Conservation (phyloP, 768 basidiomycete genomes). For the Suillus hirtellus region DNA sequence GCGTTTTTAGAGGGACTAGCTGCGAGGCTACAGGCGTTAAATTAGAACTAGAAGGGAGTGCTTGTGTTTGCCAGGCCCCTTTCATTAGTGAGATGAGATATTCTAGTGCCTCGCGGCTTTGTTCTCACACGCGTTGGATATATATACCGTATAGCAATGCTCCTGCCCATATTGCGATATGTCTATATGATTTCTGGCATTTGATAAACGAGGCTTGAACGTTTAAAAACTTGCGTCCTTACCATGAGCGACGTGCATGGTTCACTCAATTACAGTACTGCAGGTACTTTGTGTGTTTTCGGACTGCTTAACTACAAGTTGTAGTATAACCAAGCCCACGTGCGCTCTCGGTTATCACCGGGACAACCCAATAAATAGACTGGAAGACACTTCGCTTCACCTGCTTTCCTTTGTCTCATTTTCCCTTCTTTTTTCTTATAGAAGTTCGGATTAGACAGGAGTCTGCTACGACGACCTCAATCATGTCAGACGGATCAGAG, state of each 20-base stretch:
- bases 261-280: neutral
- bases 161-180: neutral
- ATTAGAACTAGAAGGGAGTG: slow-evolving; percentile 6
- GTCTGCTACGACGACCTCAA: slow-evolving; percentile 17
- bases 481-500: slow-evolving; percentile 21
- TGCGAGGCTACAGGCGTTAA: slow-evolving; percentile 44
- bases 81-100: neutral
- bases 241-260: neutral
- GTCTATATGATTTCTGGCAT: neutral
- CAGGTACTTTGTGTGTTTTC: neutral
- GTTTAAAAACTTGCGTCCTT: neutral
- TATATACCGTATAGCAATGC: neutral
- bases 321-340: slow-evolving; percentile 18
- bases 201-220: neutral
- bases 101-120: neutral
- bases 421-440: slow-evolving; percentile 6
- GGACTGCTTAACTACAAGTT: neutral
- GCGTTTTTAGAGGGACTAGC: slow-evolving; percentile 66
- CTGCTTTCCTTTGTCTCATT: slow-evolving; percentile 7
- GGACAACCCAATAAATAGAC: slow-evolving; percentile 27
- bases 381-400: neutral
- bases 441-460: slow-evolving; percentile 14
- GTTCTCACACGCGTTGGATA: neutral
- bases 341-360: slow-evolving; percentile 29
- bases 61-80: neutral